phyloP scores from a whole-genome alignment of 495 filamentous ascomycete species.

The Pseudomonodictys pantanalensis region DNA sequence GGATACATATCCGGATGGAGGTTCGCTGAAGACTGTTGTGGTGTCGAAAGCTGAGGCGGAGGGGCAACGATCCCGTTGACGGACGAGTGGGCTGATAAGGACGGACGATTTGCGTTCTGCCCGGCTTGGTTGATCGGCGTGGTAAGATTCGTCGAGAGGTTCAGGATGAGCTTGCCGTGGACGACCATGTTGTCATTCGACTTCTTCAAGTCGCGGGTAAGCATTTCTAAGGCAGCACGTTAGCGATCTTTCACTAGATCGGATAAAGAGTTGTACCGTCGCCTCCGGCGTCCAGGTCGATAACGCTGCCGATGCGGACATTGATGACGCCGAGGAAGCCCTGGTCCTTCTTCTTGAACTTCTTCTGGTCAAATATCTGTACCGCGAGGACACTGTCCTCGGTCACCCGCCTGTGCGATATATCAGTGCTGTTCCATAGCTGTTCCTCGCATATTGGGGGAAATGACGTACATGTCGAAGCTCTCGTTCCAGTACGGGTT shows the following conservation, averaged over 20 bases:
- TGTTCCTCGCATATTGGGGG: not conserved
- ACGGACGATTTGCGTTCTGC: slow-evolving; percentile 32
- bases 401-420: slow-evolving; percentile 63
- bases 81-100: slow-evolving; percentile 38
- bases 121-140: slow-evolving; percentile 46
- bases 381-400: slow-evolving; percentile 96
- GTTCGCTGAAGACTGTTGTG: slow-evolving; percentile 36
- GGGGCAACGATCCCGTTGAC: slow-evolving; percentile 29
- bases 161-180: slow-evolving; percentile 95
- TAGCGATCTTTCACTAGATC: not conserved
- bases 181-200: slow-evolving; percentile 97
- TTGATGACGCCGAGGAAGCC: slow-evolving; percentile 98
- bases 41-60: slow-evolving; percentile 29
- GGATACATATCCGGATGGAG: slow-evolving; percentile 36
- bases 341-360: slow-evolving; percentile 99
- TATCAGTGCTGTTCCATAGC: slow-evolving; percentile 9
- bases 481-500: slow-evolving; percentile 99
- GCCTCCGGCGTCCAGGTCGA: slow-evolving; percentile 82
- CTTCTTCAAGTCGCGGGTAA: slow-evolving; percentile 97
- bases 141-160: slow-evolving; percentile 83
- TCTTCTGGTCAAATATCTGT: slow-evolving; percentile 99
- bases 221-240: slow-evolving; percentile 65
- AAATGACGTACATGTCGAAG: slow-evolving; percentile 81
- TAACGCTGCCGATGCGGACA: slow-evolving; percentile 86
- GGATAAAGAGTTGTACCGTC: slow-evolving; percentile 67